Conservation (phyloP, 164 flowering plant species). For the Tinospora cordifolia region DNA sequence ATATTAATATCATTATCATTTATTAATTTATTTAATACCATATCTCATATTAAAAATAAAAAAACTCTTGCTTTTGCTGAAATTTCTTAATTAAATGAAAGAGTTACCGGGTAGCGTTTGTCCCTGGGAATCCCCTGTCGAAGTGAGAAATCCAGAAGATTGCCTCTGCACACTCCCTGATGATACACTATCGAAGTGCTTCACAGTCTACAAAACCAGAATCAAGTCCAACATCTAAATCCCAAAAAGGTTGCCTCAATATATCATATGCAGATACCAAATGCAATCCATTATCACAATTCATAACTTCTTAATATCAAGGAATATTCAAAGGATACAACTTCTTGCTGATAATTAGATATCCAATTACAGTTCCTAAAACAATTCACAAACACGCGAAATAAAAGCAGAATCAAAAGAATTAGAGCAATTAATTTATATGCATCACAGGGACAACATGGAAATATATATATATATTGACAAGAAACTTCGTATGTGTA, state of each 20-base stretch:
- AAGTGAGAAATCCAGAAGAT: constrained; percentile 10
- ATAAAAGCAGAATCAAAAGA: too few species aligned
- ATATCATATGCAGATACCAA: neutral
- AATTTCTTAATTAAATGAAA: neutral
- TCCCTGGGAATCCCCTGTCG: constrained; percentile 5
- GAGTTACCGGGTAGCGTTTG: constrained; percentile 13
- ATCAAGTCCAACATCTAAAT: neutral
- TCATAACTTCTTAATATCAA: neutral
- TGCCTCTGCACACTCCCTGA: neutral
- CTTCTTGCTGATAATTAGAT: too few species aligned
- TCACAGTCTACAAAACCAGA: constrained; percentile 14
- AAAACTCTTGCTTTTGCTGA: neutral
- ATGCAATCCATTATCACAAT: neutral
- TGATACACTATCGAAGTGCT: constrained; percentile 2
- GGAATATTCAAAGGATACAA: too few species aligned
- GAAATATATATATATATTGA: too few species aligned
- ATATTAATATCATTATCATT: too few species aligned
- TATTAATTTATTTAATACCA: too few species aligned
- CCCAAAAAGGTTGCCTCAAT: neutral
- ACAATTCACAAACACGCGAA: too few species aligned
- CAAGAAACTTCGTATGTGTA: too few species aligned
- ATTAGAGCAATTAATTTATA: too few species aligned
- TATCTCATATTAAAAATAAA: too few species aligned
- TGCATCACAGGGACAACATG: too few species aligned
- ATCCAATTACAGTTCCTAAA: too few species aligned